phyloP scores from a whole-genome alignment of 192 early-diverging fungal species.

The Coemansia sp. region DNA sequence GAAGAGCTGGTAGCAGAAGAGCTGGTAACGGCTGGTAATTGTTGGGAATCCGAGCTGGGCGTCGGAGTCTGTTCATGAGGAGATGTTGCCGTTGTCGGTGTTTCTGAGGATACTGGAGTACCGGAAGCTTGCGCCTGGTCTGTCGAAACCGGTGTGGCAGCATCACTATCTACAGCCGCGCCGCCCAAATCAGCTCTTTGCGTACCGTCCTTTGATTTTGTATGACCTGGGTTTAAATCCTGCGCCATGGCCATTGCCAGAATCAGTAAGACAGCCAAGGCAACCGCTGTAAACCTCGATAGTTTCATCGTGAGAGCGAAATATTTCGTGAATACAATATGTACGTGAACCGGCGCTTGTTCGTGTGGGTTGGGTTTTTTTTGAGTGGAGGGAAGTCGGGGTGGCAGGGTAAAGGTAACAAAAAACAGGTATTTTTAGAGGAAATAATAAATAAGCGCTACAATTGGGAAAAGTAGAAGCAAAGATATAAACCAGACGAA shows the following conservation, averaged over 20 bases:
- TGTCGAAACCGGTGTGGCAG: neutral
- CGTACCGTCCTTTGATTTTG: neutral
- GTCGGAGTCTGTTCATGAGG: neutral
- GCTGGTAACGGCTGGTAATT: neutral
- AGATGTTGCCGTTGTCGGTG: conserved; percentile 8
- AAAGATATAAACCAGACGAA: neutral
- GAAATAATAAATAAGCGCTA: neutral
- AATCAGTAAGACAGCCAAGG: neutral
- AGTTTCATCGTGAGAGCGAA: conserved; percentile 9
- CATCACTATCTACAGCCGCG: neutral
- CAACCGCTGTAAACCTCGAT: neutral
- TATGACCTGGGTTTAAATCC: neutral
- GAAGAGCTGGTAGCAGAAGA: neutral
- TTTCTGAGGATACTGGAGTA: too few relatives aligned
- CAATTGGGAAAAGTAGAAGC: neutral
- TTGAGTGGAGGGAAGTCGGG: neutral
- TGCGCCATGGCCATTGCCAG: conserved; percentile 5
- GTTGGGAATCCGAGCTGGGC: neutral
- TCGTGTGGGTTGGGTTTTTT: neutral
- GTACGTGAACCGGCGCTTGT: neutral
- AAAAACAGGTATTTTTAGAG: neutral
- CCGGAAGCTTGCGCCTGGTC: neutral
- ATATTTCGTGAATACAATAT: neutral
- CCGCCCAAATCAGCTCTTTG: neutral
- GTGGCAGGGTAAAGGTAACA: neutral